Conservation (phyloP, 768 basidiomycete species). For the Phylloporus rhodoxanthus region DNA sequence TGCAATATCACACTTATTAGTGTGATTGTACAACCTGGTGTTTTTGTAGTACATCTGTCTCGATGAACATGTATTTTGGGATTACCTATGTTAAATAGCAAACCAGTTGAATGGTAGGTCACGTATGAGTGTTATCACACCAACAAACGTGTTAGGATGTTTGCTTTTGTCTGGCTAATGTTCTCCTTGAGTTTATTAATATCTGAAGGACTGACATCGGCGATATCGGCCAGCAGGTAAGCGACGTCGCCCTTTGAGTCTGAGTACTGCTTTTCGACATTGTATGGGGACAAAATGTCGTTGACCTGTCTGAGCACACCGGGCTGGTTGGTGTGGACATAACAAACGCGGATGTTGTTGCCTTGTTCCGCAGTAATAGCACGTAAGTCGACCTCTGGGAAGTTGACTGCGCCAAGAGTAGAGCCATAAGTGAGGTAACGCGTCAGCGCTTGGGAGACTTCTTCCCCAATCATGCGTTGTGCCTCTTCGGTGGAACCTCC, state of each 20-base stretch:
- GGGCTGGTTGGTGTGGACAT: conserved; percentile 93
- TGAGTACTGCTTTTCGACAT: conserved; percentile 99
- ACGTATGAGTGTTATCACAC: conserved; percentile 35
- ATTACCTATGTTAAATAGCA: conserved; percentile 14
- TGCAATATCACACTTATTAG: neutral
- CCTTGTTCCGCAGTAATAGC: conserved; percentile 82
- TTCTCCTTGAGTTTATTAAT: conserved; percentile 70
- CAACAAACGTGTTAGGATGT: conserved; percentile 86
- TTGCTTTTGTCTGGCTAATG: conserved; percentile 75
- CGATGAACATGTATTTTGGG: conserved; percentile 1
- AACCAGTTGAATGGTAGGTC: conserved; percentile 49
- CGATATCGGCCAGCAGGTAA: conserved; percentile 96
- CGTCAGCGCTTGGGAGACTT: conserved; percentile 78
- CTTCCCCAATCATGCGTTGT: conserved; percentile 93
- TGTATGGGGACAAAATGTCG: conserved; percentile 88
- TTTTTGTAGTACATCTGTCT: neutral
- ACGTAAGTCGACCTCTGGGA: conserved; percentile 96
- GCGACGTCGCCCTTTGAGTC: conserved; percentile 92
- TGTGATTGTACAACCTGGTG: neutral
- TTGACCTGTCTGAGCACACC: conserved; percentile 95
- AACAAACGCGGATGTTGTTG: conserved; percentile 81
- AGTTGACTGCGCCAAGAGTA: conserved; percentile 91
- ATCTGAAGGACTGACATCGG: conserved; percentile 78
- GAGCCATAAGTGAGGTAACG: conserved; percentile 93
- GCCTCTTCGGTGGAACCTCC: conserved; percentile 99